Evolutionary conservation across 2,329 filamentous ascomycete species (phyloP).

Genomic region (Aureobasidium sp.): DNA sequence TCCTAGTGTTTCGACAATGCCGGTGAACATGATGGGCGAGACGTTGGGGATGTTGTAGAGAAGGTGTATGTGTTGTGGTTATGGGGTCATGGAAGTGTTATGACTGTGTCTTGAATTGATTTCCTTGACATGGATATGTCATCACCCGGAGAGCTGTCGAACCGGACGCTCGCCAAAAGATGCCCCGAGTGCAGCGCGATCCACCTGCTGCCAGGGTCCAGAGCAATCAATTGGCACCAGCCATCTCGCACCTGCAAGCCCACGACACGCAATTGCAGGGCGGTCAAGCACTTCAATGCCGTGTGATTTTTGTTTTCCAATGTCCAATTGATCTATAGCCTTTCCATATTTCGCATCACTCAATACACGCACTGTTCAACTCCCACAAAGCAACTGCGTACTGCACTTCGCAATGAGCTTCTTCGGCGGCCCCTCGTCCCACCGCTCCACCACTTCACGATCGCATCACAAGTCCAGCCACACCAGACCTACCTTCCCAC

Average conservation of each 20-base stretch:
- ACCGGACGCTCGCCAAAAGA: not conserved
- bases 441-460: conserved; percentile 1
- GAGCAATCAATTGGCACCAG: not conserved
- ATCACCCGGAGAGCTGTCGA: not conserved
- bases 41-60: not conserved
- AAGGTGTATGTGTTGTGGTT: not conserved
- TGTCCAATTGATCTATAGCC: not conserved
- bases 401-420: not conserved
- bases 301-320: not conserved
- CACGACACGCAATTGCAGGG: not conserved
- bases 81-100: not conserved
- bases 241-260: not conserved
- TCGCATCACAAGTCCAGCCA: not conserved
- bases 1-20: conserved; percentile 86
- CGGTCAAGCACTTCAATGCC: not conserved
- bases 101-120: not conserved
- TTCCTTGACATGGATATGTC: not conserved
- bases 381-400: not conserved
- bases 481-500: conserved; percentile 1
- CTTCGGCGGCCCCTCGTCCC: conserved; percentile 6
- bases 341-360: not conserved
- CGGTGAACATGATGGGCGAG: conserved; percentile 74
- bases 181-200: not conserved
- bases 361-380: not conserved
- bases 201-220: not conserved